Evolutionary conservation across 2,329 filamentous ascomycete genomes (phyloP).

Genomic region (Cladophialophora bantiana): DNA sequence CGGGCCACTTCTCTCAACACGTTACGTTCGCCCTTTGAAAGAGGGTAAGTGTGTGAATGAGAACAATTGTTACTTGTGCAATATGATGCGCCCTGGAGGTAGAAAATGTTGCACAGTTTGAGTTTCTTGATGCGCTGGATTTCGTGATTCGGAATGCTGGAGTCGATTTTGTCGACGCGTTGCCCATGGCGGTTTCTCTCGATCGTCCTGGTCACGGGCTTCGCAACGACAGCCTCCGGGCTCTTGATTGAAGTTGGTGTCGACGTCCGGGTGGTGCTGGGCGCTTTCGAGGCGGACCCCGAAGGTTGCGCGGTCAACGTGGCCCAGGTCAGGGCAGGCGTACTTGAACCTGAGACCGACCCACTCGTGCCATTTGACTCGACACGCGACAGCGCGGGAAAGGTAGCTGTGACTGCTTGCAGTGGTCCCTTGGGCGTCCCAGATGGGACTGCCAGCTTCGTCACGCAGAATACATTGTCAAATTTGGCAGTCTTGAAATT

Average conservation of each 20-base stretch:
- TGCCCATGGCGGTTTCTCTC: slow-evolving; percentile 66
- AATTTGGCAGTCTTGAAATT: slow-evolving; percentile 60
- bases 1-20: slow-evolving; percentile 66
- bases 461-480: slow-evolving; percentile 59
- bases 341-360: slow-evolving; percentile 46
- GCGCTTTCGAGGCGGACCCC: slow-evolving; percentile 31
- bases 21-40: slow-evolving; percentile 60
- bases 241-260: slow-evolving; percentile 48
- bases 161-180: slow-evolving; percentile 62
- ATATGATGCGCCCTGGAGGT: slow-evolving; percentile 59
- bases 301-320: slow-evolving; percentile 44
- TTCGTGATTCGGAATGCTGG: slow-evolving; percentile 61
- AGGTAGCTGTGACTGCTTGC: slow-evolving; percentile 41
- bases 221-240: slow-evolving; percentile 50
- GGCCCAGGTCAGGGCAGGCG: slow-evolving; percentile 44
- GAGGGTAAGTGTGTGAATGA: slow-evolving; percentile 62
- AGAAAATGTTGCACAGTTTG: slow-evolving; percentile 69
- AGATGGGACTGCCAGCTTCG: slow-evolving; percentile 35
- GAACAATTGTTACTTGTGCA: slow-evolving; percentile 65
- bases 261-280: slow-evolving; percentile 34
- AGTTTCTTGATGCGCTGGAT: slow-evolving; percentile 67
- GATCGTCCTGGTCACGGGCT: slow-evolving; percentile 51
- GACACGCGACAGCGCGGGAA: slow-evolving; percentile 45
- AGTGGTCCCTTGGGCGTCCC: slow-evolving; percentile 38
- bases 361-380: slow-evolving; percentile 51